A percentile compares a stretch with the other conserved stretches of the same genome.
Conservation (phyloP, 768 basidiomycete genomes). For the Suillus plorans region DNA sequence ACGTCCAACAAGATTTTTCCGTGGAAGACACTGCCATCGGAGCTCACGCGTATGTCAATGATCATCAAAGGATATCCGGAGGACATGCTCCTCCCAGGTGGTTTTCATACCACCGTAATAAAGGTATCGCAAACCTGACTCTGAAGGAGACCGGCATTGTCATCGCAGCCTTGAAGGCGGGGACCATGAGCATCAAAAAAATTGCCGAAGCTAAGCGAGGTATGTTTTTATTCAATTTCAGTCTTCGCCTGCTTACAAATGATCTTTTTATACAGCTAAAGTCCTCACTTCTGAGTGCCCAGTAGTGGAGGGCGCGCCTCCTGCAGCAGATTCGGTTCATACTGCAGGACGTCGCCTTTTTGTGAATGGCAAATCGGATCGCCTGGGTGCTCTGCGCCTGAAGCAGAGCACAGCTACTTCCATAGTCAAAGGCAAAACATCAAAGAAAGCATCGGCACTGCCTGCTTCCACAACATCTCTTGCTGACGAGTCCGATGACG, state of each 20-base stretch:
- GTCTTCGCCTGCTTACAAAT: too few species aligned
- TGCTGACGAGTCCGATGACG: neutral
- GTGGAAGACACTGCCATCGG: neutral
- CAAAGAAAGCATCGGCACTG: neutral
- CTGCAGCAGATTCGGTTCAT: neutral
- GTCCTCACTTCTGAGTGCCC: neutral
- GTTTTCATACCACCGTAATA: neutral
- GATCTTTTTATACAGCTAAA: neutral
- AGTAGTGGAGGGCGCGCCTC: neutral
- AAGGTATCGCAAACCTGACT: neutral
- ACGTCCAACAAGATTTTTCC: neutral
- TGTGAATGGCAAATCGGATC: neutral
- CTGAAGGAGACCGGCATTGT: neutral
- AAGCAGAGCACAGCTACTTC: neutral
- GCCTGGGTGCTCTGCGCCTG: neutral
- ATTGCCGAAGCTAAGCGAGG: neutral
- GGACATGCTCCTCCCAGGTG: neutral
- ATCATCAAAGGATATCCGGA: slow-evolving; percentile 1
- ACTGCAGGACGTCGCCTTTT: neutral
- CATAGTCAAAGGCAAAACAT: neutral
- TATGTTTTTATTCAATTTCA: neutral
- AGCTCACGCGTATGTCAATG: neutral
- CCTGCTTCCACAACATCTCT: neutral
- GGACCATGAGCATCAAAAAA: neutral
- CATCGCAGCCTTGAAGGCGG: neutral